phyloP scores from a whole-genome alignment of 164 flowering plant genomes.

The Cinnamomum micranthum region DNA sequence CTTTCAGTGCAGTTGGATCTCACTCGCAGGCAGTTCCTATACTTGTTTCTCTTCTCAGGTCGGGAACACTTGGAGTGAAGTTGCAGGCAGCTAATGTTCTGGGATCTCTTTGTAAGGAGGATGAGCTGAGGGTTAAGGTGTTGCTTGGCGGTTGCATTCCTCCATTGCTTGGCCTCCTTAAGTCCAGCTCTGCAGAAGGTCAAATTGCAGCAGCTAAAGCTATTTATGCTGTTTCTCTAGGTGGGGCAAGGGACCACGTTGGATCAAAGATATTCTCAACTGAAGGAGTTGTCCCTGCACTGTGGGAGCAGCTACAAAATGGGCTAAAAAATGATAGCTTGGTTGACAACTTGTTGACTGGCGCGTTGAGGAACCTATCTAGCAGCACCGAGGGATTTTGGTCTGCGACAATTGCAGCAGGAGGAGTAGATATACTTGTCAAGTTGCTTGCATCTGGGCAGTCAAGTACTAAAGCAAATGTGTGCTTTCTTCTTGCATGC shows the following conservation, averaged over 20 bases:
- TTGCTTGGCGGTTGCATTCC: constrained; percentile 98
- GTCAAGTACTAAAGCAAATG: constrained; percentile 82
- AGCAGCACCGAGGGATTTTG: constrained; percentile 88
- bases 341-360: constrained; percentile 78
- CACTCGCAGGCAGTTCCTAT: constrained; percentile 99
- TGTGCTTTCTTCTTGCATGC: constrained; percentile 89
- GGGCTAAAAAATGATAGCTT: constrained; percentile 64
- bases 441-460: constrained; percentile 73
- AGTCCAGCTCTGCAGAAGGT: constrained; percentile 74
- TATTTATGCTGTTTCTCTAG: constrained; percentile 89
- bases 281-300: constrained; percentile 95
- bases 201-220: constrained; percentile 93
- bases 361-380: constrained; percentile 78
- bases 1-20: constrained; percentile 96
- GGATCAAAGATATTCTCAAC: constrained; percentile 96
- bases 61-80: constrained; percentile 80
- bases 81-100: constrained; percentile 88
- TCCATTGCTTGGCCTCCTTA: constrained; percentile 89
- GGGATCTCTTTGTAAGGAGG: constrained; percentile 91
- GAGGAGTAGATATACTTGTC: constrained; percentile 86
- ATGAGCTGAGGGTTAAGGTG: constrained; percentile 91
- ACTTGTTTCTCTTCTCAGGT: constrained; percentile 88
- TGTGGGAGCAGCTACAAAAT: constrained; percentile 78
- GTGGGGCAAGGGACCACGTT: constrained; percentile 85
- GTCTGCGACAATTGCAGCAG: constrained; percentile 75